phyloP scores from a whole-genome alignment of 306 rosid species.

The Albizia julibrissin region DNA sequence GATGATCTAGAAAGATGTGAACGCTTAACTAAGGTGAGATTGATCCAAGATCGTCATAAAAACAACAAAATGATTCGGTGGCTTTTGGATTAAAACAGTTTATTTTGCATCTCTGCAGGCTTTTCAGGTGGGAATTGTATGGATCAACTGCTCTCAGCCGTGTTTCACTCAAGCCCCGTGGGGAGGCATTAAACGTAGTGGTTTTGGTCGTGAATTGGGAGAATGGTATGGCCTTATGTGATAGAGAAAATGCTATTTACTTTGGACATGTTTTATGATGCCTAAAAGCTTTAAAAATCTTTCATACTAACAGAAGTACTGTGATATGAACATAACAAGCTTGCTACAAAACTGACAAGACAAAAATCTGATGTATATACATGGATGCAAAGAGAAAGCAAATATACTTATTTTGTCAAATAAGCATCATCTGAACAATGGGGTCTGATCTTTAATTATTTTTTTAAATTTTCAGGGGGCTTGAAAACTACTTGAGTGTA shows the following conservation, averaged over 20 bases:
- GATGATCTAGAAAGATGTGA: conserved; percentile 94
- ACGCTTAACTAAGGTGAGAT: conserved; percentile 75
- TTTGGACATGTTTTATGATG: not conserved
- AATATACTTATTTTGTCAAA: conserved; percentile 3
- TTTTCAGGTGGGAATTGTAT: conserved; percentile 82
- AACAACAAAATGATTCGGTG: conserved; percentile 10
- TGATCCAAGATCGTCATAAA: conserved; percentile 27
- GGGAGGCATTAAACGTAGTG: conserved; percentile 97
- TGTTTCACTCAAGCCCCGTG: conserved; percentile 98
- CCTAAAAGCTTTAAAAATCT: not conserved
- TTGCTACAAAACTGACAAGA: not conserved
- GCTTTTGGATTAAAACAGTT: conserved; percentile 17
- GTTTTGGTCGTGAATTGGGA: conserved; percentile 98
- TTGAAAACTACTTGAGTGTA: conserved; percentile 86
- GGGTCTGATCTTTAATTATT: not conserved
- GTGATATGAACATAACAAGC: not conserved
- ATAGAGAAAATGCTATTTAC: conserved; percentile 7
- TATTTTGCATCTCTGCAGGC: conserved; percentile 54
- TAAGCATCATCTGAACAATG: conserved; percentile 10
- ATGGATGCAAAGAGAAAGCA: not conserved
- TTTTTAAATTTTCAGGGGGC: conserved; percentile 69
- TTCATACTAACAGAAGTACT: not conserved
- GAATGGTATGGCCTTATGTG: conserved; percentile 63
- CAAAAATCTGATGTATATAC: not conserved
- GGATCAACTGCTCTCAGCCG: conserved; percentile 98